Percentiles rank a stretch among this genome's conserved stretches.
Conservation (phyloP, 306 rosid species). For the Gastrolobium bilobum region DNA sequence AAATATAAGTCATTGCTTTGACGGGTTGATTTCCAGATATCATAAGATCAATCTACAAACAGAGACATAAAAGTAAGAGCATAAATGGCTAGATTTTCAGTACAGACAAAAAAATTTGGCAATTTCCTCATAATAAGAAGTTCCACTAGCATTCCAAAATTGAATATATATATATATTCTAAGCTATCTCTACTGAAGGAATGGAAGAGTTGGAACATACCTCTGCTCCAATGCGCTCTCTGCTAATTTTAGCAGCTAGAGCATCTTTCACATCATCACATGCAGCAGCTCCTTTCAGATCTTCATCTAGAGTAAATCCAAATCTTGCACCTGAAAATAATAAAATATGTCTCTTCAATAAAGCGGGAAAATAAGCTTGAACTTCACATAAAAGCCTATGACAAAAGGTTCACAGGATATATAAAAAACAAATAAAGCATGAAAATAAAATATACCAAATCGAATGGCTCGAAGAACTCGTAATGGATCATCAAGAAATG, state of each 20-base stretch:
- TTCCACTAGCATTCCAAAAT: conserved; percentile 19
- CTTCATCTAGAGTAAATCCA: conserved; percentile 78
- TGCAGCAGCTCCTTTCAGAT: conserved; percentile 87
- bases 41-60: conserved; percentile 83
- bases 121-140: conserved; percentile 28
- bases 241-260: conserved; percentile 72
- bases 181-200: conserved; percentile 18
- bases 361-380: conserved; percentile 31
- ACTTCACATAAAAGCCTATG: conserved; percentile 1
- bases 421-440: not conserved
- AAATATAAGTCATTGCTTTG: conserved; percentile 76
- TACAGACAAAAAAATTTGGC: not conserved
- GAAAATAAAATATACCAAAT: conserved; percentile 64
- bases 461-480: conserved; percentile 97
- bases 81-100: conserved; percentile 13
- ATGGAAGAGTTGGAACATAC: conserved; percentile 50
- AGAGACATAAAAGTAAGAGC: conserved; percentile 4
- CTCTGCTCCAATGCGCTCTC: conserved; percentile 76
- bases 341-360: conserved; percentile 35
- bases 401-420: conserved; percentile 27
- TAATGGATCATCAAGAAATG: conserved; percentile 94
- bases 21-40: conserved; percentile 86
- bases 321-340: conserved; percentile 83
- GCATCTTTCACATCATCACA: conserved; percentile 74
- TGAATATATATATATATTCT: not conserved